Conservation (phyloP, 2,329 filamentous ascomycete genomes). For the Moelleriella libera region DNA sequence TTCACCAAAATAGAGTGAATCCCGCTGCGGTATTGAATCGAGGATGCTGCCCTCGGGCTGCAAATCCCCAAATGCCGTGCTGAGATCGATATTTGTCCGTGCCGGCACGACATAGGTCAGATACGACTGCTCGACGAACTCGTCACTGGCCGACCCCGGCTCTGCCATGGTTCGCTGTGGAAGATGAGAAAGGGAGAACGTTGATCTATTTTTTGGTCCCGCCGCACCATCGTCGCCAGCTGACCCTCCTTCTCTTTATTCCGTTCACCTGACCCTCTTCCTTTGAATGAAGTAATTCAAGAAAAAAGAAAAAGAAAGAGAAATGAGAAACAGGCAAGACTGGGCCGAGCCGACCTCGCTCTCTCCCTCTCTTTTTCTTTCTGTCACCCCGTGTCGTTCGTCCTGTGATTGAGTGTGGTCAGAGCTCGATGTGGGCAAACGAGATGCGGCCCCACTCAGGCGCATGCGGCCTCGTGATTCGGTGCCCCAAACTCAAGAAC, state of each 20-base stretch:
- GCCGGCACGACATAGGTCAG: slow-evolving; percentile 48
- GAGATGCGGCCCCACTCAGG: slow-evolving; percentile 2
- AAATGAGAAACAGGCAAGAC: no score
- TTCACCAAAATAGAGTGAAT: slow-evolving; percentile 60
- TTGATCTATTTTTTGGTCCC: no score
- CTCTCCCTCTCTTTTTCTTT: no score
- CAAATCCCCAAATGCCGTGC: slow-evolving; percentile 31
- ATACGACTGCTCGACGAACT: slow-evolving; percentile 42
- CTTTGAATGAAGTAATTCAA: no score
- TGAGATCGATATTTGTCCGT: slow-evolving; percentile 38
- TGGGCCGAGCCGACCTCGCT: no score
- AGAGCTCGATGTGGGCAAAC: neutral
- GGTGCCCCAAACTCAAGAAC: neutral
- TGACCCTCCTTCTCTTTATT: no score
- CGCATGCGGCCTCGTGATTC: slow-evolving; percentile 1
- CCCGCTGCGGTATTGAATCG: slow-evolving; percentile 45
- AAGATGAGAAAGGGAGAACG: no score
- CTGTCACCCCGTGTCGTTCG: no score
- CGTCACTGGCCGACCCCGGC: slow-evolving; percentile 8
- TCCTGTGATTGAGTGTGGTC: no score
- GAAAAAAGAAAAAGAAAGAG: no score
- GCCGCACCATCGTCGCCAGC: no score
- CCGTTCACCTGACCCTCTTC: no score
- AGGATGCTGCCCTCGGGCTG: slow-evolving; percentile 32
- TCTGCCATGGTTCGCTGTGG: slow-evolving; percentile 7